phyloP scores from a whole-genome alignment of 768 basidiomycete genomes.

The Kwoniella botswanensis region DNA sequence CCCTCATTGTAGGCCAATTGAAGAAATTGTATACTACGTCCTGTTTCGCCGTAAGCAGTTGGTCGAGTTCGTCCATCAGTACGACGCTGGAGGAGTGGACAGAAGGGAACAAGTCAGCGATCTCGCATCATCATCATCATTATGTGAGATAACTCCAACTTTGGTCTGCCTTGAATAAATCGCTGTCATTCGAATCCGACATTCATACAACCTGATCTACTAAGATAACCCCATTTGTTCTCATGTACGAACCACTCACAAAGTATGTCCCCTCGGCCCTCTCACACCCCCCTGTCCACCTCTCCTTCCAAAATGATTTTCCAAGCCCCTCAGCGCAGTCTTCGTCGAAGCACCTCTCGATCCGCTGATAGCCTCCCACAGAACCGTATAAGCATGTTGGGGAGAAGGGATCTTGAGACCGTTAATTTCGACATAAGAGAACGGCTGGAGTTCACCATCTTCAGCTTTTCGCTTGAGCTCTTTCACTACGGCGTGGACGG shows the following conservation, averaged over 20 bases:
- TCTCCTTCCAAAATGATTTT: slow-evolving; percentile 74
- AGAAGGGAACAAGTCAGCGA: neutral
- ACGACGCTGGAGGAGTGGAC: slow-evolving; percentile 69
- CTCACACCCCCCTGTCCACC: slow-evolving; percentile 43
- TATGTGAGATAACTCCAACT: too few species aligned
- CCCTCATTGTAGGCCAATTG: slow-evolving; percentile 93
- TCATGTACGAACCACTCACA: slow-evolving; percentile 63
- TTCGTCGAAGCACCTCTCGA: slow-evolving; percentile 73
- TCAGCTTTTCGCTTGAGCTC: slow-evolving; percentile 89
- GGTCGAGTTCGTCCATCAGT: slow-evolving; percentile 98
- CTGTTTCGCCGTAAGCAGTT: slow-evolving; percentile 92
- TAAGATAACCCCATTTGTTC: neutral
- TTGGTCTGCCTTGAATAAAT: too few species aligned
- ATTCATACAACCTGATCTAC: too few species aligned
- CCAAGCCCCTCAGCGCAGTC: slow-evolving; percentile 79
- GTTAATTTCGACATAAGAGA: slow-evolving; percentile 97
- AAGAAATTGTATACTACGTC: slow-evolving; percentile 99
- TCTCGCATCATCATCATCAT: neutral
- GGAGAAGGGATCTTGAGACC: slow-evolving; percentile 93
- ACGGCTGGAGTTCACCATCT: slow-evolving; percentile 83
- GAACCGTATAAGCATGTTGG: slow-evolving; percentile 82
- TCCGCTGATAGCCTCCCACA: slow-evolving; percentile 92
- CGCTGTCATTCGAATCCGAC: too few species aligned
- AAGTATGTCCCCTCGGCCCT: slow-evolving; percentile 83
- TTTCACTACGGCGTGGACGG: slow-evolving; percentile 88